phyloP scores from a whole-genome alignment of 2,329 filamentous ascomycete species.

The Epichloe sp. region DNA sequence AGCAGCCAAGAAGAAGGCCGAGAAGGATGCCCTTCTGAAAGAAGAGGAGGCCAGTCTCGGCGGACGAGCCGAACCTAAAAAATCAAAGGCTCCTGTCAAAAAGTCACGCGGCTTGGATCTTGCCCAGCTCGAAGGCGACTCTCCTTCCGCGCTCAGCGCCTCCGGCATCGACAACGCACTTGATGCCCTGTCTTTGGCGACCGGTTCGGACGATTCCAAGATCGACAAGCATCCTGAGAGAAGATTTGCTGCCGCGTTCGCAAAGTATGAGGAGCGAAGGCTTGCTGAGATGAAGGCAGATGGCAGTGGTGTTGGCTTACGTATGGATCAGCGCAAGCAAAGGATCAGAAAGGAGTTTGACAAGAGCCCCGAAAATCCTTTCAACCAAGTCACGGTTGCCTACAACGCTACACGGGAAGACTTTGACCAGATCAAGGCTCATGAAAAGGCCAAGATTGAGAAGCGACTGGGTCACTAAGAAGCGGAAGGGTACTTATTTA shows the following conservation, averaged over 20 bases:
- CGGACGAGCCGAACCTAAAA: slow-evolving; percentile 47
- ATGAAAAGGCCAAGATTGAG: slow-evolving; percentile 66
- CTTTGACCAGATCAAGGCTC: slow-evolving; percentile 47
- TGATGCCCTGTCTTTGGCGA: slow-evolving; percentile 63
- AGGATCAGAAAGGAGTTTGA: slow-evolving; percentile 85
- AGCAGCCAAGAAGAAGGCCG: slow-evolving; percentile 83
- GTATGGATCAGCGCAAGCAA: slow-evolving; percentile 74
- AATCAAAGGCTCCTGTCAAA: slow-evolving; percentile 53
- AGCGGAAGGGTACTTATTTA: neutral
- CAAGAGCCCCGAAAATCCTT: slow-evolving; percentile 87
- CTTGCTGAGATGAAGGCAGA: slow-evolving; percentile 78
- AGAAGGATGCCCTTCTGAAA: slow-evolving; percentile 68
- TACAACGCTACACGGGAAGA: slow-evolving; percentile 77
- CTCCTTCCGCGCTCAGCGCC: slow-evolving; percentile 55
- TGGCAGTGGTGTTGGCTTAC: slow-evolving; percentile 55
- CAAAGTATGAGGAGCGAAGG: slow-evolving; percentile 67
- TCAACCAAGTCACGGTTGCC: slow-evolving; percentile 66
- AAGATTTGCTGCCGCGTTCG: slow-evolving; percentile 74
- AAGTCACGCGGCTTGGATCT: slow-evolving; percentile 63
- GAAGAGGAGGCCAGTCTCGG: slow-evolving; percentile 64
- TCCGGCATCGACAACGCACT: slow-evolving; percentile 88
- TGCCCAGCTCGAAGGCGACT: slow-evolving; percentile 55
- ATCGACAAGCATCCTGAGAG: slow-evolving; percentile 82
- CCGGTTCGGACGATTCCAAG: slow-evolving; percentile 45
- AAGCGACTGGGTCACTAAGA: slow-evolving; percentile 39